Evolutionary conservation across 2,329 filamentous ascomycete species (phyloP).

Genomic region (Diaporthe aspalathi): DNA sequence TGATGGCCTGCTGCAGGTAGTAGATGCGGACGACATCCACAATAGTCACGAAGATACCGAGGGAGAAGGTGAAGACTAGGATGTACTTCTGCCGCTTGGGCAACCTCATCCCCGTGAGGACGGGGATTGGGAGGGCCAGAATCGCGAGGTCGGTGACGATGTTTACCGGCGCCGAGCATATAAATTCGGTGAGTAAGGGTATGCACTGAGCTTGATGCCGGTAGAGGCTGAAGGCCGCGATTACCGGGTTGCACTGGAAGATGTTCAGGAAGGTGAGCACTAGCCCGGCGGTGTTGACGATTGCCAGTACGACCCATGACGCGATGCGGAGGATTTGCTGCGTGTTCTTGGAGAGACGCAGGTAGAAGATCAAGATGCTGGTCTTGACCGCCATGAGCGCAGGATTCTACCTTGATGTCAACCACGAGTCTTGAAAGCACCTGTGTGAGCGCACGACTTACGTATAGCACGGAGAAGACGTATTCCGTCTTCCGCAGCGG

Average conservation of each 20-base stretch:
- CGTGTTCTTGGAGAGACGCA: conserved; percentile 81
- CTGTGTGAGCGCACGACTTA: conserved; percentile 48
- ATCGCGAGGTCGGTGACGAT: conserved; percentile 92
- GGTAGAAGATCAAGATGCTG: conserved; percentile 91
- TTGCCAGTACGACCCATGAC: conserved; percentile 81
- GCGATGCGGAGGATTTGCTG: conserved; percentile 81
- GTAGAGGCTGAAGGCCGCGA: conserved; percentile 71
- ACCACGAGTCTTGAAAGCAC: conserved; percentile 14
- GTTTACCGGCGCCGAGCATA: conserved; percentile 87
- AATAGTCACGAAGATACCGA: conserved; percentile 87
- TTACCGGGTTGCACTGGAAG: conserved; percentile 83
- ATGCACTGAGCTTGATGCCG: conserved; percentile 58
- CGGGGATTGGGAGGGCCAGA: conserved; percentile 86
- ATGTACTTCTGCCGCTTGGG: conserved; percentile 90
- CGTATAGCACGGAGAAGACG: conserved; percentile 72
- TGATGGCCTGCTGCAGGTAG: conserved; percentile 82
- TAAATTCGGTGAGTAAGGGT: conserved; percentile 71
- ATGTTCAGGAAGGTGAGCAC: conserved; percentile 88
- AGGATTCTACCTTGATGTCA: conserved; percentile 72
- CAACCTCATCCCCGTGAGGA: conserved; percentile 86
- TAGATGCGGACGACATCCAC: conserved; percentile 92
- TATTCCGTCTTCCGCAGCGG: conserved; percentile 71
- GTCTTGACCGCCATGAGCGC: conserved; percentile 92
- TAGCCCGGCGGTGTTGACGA: conserved; percentile 82
- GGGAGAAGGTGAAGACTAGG: conserved; percentile 84